Percentiles rank a stretch among this genome's conserved stretches.
Conservation (phyloP, 2,329 filamentous ascomycete genomes). For the Immersiporthe knoxdaviesiana region DNA sequence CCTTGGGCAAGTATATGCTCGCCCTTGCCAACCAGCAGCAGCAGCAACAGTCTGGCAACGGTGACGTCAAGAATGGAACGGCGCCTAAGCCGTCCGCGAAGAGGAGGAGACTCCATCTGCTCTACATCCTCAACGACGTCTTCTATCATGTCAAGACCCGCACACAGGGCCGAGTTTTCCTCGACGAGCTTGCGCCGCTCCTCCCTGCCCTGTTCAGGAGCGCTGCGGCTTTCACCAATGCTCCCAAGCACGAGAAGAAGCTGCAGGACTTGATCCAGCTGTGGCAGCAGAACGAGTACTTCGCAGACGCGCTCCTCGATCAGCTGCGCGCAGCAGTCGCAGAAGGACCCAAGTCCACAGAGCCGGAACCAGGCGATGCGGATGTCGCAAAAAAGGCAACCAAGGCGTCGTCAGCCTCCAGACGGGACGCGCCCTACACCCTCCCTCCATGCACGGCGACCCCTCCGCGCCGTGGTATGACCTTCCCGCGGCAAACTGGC, state of each 20-base stretch:
- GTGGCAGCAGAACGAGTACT: slow-evolving; percentile 72
- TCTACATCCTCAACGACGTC: slow-evolving; percentile 80
- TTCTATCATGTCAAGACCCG: slow-evolving; percentile 69
- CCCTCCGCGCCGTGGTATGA: slow-evolving; percentile 76
- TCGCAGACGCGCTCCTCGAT: slow-evolving; percentile 55
- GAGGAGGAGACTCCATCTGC: slow-evolving; percentile 72
- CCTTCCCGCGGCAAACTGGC: slow-evolving; percentile 78
- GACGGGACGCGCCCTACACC: slow-evolving; percentile 61
- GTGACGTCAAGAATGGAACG: slow-evolving; percentile 39
- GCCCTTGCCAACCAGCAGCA: slow-evolving; percentile 59
- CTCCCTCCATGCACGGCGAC: slow-evolving; percentile 79
- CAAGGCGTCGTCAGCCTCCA: slow-evolving; percentile 20
- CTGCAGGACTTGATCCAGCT: slow-evolving; percentile 66
- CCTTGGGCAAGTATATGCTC: slow-evolving; percentile 76
- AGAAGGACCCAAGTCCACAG: slow-evolving; percentile 40
- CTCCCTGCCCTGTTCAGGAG: slow-evolving; percentile 65
- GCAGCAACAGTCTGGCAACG: slow-evolving; percentile 34
- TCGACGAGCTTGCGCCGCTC: slow-evolving; percentile 58
- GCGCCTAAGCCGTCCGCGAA: slow-evolving; percentile 56
- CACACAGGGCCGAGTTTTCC: slow-evolving; percentile 54
- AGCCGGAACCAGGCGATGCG: neutral
- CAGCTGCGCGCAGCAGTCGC: slow-evolving; percentile 63
- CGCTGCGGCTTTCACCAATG: slow-evolving; percentile 60
- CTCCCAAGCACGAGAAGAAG: slow-evolving; percentile 68
- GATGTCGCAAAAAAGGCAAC: slow-evolving; percentile 49